Percentiles rank a stretch among this genome's conserved stretches.
Evolutionary conservation across 129 eudicot species (phyloP).

Genomic region (Glebionis coronaria): DNA sequence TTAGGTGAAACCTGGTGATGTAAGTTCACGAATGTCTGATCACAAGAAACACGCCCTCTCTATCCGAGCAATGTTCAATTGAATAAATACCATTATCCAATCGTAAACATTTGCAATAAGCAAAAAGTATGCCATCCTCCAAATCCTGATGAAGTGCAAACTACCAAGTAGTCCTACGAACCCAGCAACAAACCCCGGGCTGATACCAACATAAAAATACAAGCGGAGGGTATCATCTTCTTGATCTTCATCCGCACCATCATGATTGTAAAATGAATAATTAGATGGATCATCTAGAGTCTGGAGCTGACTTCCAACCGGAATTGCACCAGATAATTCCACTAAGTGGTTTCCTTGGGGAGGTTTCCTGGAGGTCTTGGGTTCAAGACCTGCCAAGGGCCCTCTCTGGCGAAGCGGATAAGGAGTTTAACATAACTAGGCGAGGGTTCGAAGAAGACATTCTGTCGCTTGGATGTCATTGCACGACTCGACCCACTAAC

Average conservation of each 20-base stretch:
- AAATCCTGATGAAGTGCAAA: neutral
- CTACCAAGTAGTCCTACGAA: constrained; percentile 8
- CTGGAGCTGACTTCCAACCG: neutral
- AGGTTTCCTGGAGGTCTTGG: too few relatives aligned
- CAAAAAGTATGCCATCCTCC: constrained; percentile 11
- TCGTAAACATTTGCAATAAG: neutral
- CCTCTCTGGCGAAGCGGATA: too few relatives aligned
- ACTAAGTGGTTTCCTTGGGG: too few relatives aligned
- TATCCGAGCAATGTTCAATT: neutral
- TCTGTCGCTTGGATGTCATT: too few relatives aligned
- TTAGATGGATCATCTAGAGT: neutral
- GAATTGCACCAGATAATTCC: constrained; percentile 1
- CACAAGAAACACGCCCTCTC: neutral
- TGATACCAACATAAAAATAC: neutral
- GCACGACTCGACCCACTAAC: too few relatives aligned
- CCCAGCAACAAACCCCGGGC: neutral
- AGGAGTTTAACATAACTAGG: too few relatives aligned
- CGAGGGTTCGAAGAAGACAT: too few relatives aligned
- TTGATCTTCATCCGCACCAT: neutral
- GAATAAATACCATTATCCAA: neutral
- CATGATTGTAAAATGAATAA: constrained; percentile 5
- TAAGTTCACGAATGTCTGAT: neutral
- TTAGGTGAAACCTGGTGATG: neutral
- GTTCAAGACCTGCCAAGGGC: too few relatives aligned
- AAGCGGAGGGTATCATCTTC: neutral